Evolutionary conservation across 208 protist species (phyloP).

Genomic region (Leishmania major): DNA sequence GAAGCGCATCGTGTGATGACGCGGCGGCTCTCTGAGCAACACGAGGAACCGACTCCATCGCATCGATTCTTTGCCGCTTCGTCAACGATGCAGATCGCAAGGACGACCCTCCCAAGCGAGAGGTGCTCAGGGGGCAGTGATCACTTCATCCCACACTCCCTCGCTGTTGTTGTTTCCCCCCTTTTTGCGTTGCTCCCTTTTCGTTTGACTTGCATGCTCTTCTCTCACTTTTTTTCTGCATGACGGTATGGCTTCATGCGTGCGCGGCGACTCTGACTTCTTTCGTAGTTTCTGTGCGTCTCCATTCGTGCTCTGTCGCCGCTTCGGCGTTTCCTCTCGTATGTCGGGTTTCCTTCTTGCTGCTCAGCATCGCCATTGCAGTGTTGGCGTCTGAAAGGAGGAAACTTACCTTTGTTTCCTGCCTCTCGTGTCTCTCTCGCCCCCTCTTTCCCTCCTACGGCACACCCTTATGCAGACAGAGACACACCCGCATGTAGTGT

Average conservation of each 20-base stretch:
- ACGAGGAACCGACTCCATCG: background rate
- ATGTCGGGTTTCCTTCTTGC: background rate
- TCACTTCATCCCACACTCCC: background rate
- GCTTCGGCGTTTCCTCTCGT: background rate
- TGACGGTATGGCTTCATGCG: background rate
- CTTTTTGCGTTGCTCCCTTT: background rate
- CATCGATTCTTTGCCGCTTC: background rate
- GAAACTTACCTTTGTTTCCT: background rate
- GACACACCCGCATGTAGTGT: background rate
- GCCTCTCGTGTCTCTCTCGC: background rate
- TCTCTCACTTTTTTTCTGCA: background rate
- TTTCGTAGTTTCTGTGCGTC: background rate
- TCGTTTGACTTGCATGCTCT: background rate
- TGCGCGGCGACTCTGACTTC: background rate
- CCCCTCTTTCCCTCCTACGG: background rate
- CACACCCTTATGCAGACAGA: background rate
- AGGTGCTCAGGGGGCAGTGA: background rate
- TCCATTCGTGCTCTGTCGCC: background rate
- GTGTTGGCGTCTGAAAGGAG: background rate
- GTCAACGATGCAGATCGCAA: background rate
- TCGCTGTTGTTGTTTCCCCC: background rate
- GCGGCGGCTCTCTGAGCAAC: background rate
- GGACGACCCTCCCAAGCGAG: background rate
- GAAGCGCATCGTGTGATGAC: conserved; percentile 9
- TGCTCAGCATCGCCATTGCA: background rate